Conservation (phyloP, 805 yeast species). For the Yamadazyma sp. region DNA sequence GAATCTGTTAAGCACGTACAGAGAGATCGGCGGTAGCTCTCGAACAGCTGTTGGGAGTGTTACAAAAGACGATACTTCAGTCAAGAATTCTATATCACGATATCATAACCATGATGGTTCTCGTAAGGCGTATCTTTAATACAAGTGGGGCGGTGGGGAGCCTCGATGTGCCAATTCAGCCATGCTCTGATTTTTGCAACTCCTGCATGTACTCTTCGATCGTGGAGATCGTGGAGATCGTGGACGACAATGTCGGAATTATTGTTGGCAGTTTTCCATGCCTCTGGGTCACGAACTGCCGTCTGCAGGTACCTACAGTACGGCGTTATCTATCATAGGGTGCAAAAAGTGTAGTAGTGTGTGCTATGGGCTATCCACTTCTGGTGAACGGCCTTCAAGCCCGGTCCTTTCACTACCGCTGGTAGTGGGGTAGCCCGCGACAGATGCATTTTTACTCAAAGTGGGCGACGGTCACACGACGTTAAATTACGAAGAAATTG, state of each 20-base stretch:
- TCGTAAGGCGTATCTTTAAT: slow-evolving; percentile 36
- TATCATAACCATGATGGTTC: slow-evolving; percentile 41
- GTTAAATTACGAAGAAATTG: too few relatives aligned
- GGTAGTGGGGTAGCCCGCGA: too few relatives aligned
- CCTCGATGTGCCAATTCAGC: slow-evolving; percentile 33
- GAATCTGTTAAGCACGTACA: slow-evolving; percentile 30
- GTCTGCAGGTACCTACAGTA: slow-evolving; percentile 41
- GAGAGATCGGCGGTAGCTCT: slow-evolving; percentile 42
- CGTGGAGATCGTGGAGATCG: slow-evolving; percentile 30
- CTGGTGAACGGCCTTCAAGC: too few relatives aligned
- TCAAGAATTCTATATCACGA: slow-evolving; percentile 38
- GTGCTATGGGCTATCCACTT: too few relatives aligned
- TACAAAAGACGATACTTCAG: slow-evolving; percentile 36
- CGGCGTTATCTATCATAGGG: too few relatives aligned
- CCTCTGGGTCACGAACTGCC: slow-evolving; percentile 35
- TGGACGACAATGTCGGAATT: slow-evolving; percentile 34
- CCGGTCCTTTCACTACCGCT: too few relatives aligned
- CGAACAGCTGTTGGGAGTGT: slow-evolving; percentile 38
- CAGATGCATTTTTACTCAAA: too few relatives aligned
- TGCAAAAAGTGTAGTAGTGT: too few relatives aligned
- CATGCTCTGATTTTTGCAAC: slow-evolving; percentile 31
- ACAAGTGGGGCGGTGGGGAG: too few relatives aligned
- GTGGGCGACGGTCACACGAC: too few relatives aligned
- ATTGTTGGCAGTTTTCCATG: slow-evolving; percentile 37
- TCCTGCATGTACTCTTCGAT: slow-evolving; percentile 36